Base-by-base conservation (phyloP, 1,139 yeast genomes). In the Candida frijolesensis region DNA sequence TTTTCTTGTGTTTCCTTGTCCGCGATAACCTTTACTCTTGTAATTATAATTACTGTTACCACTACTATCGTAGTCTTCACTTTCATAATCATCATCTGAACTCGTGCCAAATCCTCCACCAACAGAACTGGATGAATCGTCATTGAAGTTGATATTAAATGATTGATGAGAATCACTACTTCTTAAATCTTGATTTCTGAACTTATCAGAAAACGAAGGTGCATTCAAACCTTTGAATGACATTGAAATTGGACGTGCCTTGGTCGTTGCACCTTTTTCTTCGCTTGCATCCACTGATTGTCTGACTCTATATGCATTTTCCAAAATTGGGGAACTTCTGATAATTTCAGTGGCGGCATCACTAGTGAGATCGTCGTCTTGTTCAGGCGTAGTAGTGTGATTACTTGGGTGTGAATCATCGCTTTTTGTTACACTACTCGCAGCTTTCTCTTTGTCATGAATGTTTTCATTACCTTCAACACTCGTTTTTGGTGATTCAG, bases 161-260 rank as follows among this genome's bases (percentile, higher is more conserved):
- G 78, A 75, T 60, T 76, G 80, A 55, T 76, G 80, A 3, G 79
- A 74, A 29, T 68, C 76, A 22, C 72, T 67, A 42, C 61, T 65
- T 50, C 77, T 59, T 30, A 74, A 57, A 40, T 65, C 58, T 47
- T 64, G 71, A 42, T 59, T 62, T 5, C 65, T 62, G 18, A 72
- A 52, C 47, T 72, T 68, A 16, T 73, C 68, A 9, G 69, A 76
- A 57, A 83, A 80, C 1, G 82, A 72, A 0, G 89, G 85, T 0
- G 84, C 86, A 50, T 71, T 76, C 51, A 85, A 65, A 0, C 90
- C 90, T 57, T 79, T 78, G 65, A 84, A 84, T 0, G 90, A 84
- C 86, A 83, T 80, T 1, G 89, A 83, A 5, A 84, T 71, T 12
- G 89, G 89, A 54, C 89, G 71, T 44, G 65, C 62, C 29, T 62